Conservation (phyloP, 192 early-diverging fungal genomes). For the Podila minutissima region DNA sequence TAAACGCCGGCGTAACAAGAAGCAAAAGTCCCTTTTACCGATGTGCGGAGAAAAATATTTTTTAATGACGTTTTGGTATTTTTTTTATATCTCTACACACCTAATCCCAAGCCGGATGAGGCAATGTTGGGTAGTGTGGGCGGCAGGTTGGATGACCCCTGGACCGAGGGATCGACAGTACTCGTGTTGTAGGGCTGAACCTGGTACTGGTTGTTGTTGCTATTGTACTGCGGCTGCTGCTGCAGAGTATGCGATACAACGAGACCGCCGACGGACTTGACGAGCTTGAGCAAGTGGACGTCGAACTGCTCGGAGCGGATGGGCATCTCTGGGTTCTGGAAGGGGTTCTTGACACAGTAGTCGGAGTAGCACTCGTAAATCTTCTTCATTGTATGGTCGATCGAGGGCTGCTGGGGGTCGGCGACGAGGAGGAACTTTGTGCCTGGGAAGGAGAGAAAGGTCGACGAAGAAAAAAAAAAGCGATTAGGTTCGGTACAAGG, state of each 20-base stretch:
- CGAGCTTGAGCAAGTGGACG: conserved; percentile 73
- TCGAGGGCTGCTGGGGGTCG: conserved; percentile 78
- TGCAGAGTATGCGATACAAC: conserved; percentile 6
- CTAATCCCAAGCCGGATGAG: conserved; percentile 26
- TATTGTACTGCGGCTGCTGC: background rate
- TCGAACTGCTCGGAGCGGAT: conserved; percentile 97
- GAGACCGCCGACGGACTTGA: conserved; percentile 58
- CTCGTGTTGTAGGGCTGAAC: background rate
- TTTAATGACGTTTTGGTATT: background rate
- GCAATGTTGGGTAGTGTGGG: conserved; percentile 37
- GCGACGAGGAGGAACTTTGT: conserved; percentile 95
- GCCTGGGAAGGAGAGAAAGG: conserved; percentile 60
- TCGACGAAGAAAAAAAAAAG: too few relatives aligned
- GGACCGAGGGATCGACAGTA: background rate
- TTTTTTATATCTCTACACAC: conserved; percentile 4
- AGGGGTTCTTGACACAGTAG: conserved; percentile 99
- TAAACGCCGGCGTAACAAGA: too few relatives aligned
- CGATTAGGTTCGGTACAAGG: too few relatives aligned
- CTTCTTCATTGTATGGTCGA: conserved; percentile 68
- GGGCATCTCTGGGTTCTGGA: conserved; percentile 99
- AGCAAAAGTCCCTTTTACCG: too few relatives aligned
- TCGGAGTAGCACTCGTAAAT: conserved; percentile 94
- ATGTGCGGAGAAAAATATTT: background rate
- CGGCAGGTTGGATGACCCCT: background rate
- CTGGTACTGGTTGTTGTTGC: background rate